Base-by-base conservation (phyloP, 345 rosid genomes). In the Salix arbutifolia region DNA sequence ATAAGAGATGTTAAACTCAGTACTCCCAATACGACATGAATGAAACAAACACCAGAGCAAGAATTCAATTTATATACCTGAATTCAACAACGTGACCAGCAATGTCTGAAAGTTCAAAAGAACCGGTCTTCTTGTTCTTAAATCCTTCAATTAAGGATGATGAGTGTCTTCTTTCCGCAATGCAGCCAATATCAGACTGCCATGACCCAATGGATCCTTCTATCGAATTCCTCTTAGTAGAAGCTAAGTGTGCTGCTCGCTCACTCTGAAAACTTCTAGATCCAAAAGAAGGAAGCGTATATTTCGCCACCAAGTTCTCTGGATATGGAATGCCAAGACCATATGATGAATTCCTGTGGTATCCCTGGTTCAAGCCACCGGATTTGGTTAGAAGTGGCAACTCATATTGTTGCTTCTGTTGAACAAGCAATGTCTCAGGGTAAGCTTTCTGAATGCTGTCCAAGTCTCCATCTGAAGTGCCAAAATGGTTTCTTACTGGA, bases 91-190 rank as follows among this genome's bases (percentile, higher is more conserved):
- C 91, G 77, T 91, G 96, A 38, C 82, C 92, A 80, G 82, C 75
- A 66, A 95, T 89, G 68, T 91, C 96, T 64, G 89, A 84, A 70
- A 93, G 89, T 79, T 95, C 94, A 76, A 91, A 90, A 73, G 91
- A 83, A 81, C 88, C 85, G 65, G 88, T 80, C 86, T 93, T 93
- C 85, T 85, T 91, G 86, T 83, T 90, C 91, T 96, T 96, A 74
- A 93, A 91, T 82, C 88, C 98, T 67, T 93, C 98, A 67, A 96
- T 68, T 74, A 92, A 87, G 74, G 98, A 89, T 52, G 89, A 80
- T 5, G 65, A 25, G 35, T 74, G 82, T 81, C 85, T 89, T 75
- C 83, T 90, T 73, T 89, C 92, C 69, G 81, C 58, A 60, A 78
- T 87, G 83, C 77, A 76, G 74, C 91, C 89, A 73, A 81, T 70